Evolutionary conservation across 1,139 yeast species (phyloP).

Genomic region (Wickerhamomyces sp.): DNA sequence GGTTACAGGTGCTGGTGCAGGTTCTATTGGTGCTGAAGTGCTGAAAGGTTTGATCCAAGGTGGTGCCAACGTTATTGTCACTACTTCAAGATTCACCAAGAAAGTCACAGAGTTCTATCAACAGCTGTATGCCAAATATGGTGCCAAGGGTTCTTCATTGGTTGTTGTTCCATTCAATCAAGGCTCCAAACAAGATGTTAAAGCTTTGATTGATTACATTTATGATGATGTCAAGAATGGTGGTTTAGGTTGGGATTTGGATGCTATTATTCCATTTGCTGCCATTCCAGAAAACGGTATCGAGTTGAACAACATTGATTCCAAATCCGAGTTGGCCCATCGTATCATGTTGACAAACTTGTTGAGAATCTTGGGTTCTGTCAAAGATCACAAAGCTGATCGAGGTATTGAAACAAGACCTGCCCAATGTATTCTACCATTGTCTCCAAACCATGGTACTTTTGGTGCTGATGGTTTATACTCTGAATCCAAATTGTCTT

Average conservation of each 20-base stretch:
- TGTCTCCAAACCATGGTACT: slow-evolving; percentile 98
- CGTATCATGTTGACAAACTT: slow-evolving; percentile 96
- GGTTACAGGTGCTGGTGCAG: slow-evolving; percentile 98
- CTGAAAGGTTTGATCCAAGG: slow-evolving; percentile 93
- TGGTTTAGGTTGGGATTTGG: slow-evolving; percentile 97
- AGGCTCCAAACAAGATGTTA: slow-evolving; percentile 92
- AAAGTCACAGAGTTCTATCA: slow-evolving; percentile 95
- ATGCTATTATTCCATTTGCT: slow-evolving; percentile 93
- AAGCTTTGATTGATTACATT: slow-evolving; percentile 77
- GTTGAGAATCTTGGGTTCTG: slow-evolving; percentile 85
- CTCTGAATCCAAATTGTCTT: slow-evolving; percentile 92
- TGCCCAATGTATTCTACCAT: slow-evolving; percentile 92
- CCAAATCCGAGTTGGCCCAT: slow-evolving; percentile 95
- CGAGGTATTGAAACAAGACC: slow-evolving; percentile 89
- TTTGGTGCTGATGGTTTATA: slow-evolving; percentile 97
- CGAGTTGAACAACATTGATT: slow-evolving; percentile 87
- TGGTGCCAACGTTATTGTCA: slow-evolving; percentile 95
- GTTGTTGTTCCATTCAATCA: slow-evolving; percentile 98
- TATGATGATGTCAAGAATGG: slow-evolving; percentile 78
- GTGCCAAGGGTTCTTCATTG: slow-evolving; percentile 87
- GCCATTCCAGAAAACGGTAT: slow-evolving; percentile 99
- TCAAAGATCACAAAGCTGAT: slow-evolving; percentile 73
- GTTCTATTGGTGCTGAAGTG: slow-evolving; percentile 97
- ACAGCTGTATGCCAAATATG: slow-evolving; percentile 84
- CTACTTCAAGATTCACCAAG: slow-evolving; percentile 93